Conservation (phyloP, 73 alveolate genomes). For the Effrenium voratum region DNA sequence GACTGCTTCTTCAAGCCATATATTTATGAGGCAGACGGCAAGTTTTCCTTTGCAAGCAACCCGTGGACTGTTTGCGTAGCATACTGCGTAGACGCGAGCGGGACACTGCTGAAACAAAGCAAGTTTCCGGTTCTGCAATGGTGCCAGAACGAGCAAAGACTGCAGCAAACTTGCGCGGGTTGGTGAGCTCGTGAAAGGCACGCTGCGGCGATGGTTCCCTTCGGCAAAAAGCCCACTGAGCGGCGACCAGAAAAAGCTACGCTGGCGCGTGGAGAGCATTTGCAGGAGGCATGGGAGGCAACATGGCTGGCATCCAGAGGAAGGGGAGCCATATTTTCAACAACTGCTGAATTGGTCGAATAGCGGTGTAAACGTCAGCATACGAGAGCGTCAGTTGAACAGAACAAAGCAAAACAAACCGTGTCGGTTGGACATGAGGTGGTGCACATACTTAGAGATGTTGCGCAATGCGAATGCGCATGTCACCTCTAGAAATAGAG, state of each 20-base stretch:
- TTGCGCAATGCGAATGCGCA: conserved; percentile 7
- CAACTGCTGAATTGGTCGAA: neutral
- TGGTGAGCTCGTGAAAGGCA: conserved; percentile 9
- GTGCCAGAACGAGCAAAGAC: neutral
- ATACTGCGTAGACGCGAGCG: neutral
- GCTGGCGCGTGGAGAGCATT: conserved; percentile 5
- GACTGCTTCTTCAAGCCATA: conserved; percentile 5
- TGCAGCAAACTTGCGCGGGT: conserved; percentile 8
- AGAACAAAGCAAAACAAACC: neutral
- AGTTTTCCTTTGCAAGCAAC: conserved; percentile 4
- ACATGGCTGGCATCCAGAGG: conserved; percentile 8
- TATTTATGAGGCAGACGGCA: neutral
- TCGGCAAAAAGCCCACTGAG: too few species aligned
- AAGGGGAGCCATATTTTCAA: neutral
- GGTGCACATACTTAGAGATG: conserved; percentile 20
- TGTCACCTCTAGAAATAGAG: neutral
- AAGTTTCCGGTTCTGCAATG: neutral
- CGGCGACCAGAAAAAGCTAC: neutral
- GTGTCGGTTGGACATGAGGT: neutral
- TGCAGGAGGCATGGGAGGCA: conserved; percentile 11
- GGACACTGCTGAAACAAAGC: neutral
- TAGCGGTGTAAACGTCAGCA: neutral
- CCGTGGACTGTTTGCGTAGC: conserved; percentile 10
- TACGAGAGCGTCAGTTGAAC: neutral
- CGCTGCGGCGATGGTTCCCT: neutral